These are phyloP conservation scores for Cytospora paraplurivora DNA, from an alignment of 2,329 filamentous ascomycete species.

Conservation along the genomic window DNA sequence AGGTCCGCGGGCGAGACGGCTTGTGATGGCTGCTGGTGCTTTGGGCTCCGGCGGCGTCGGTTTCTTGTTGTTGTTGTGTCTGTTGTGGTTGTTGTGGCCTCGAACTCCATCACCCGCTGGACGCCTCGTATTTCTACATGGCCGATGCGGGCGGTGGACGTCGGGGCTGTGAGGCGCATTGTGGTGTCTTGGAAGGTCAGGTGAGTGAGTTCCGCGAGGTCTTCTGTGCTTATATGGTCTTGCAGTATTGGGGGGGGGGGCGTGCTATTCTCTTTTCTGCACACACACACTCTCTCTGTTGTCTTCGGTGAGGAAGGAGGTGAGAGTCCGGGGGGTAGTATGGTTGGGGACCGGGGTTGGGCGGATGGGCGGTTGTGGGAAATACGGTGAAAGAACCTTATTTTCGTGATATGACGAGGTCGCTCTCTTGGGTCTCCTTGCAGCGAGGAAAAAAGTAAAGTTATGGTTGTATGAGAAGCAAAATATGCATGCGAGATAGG, in stretches of 20 bases:
- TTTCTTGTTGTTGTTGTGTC: no score
- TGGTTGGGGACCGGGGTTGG: no score
- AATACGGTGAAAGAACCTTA: background rate
- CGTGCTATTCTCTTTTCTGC: no score
- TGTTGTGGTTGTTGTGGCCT: conserved; percentile 13
- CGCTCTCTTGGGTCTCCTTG: background rate
- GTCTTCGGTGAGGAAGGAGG: no score
- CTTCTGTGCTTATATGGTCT: no score
- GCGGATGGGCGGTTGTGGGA: no score
- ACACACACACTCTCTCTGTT: no score
- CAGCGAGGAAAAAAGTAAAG: background rate
- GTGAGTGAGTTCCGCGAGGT: background rate
- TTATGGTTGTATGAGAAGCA: background rate
- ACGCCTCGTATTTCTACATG: conserved; percentile 24
- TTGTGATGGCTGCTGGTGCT: conserved; percentile 1
- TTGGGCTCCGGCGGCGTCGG: no score
- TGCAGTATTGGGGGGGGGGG: no score
- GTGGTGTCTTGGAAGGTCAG: background rate
- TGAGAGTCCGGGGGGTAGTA: no score
- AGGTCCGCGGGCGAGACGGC: conserved; percentile 21
- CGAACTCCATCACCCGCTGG: conserved; percentile 27
- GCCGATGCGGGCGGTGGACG: conserved; percentile 15
- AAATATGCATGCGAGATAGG: background rate
- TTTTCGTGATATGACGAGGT: background rate
- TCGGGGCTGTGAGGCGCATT: conserved; percentile 22